Evolutionary conservation across 140 eudicot genomes (phyloP).

Genomic region (Eryngium alpinum): DNA sequence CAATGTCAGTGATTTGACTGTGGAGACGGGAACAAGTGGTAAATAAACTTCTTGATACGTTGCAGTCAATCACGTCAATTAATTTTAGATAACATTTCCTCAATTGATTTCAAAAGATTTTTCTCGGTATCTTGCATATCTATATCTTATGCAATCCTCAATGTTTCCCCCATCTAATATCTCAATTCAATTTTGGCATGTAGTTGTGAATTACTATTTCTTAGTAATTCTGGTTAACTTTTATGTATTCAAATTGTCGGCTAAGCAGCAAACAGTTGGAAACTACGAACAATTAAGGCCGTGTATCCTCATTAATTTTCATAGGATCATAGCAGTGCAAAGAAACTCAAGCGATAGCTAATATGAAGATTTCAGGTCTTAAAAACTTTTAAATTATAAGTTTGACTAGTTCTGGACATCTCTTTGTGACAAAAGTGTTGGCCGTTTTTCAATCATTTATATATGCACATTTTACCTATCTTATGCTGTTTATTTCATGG

Average conservation of each 20-base stretch:
- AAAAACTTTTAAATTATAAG: too few relatives aligned
- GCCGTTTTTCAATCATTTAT: too few relatives aligned
- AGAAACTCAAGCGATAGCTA: too few relatives aligned
- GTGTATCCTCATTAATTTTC: background rate
- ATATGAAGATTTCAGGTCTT: too few relatives aligned
- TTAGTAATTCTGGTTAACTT: background rate
- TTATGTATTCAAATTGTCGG: background rate
- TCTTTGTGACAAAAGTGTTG: too few relatives aligned
- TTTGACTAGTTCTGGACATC: too few relatives aligned
- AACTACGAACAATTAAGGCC: background rate
- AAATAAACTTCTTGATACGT: constrained; percentile 2
- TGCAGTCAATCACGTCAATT: background rate
- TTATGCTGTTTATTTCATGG: too few relatives aligned
- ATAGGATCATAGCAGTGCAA: background rate
- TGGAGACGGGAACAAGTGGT: constrained; percentile 61
- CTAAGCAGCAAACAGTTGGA: background rate
- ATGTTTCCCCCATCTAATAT: background rate
- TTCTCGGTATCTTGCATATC: background rate
- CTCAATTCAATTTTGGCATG: background rate
- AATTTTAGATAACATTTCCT: background rate
- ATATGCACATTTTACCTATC: too few relatives aligned
- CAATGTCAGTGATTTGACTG: constrained; percentile 60
- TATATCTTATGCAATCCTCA: background rate
- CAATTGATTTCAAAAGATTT: background rate
- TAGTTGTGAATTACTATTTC: background rate